Evolutionary conservation across 164 flowering plant genomes (phyloP).

Genomic region (Protea cynaroides): DNA sequence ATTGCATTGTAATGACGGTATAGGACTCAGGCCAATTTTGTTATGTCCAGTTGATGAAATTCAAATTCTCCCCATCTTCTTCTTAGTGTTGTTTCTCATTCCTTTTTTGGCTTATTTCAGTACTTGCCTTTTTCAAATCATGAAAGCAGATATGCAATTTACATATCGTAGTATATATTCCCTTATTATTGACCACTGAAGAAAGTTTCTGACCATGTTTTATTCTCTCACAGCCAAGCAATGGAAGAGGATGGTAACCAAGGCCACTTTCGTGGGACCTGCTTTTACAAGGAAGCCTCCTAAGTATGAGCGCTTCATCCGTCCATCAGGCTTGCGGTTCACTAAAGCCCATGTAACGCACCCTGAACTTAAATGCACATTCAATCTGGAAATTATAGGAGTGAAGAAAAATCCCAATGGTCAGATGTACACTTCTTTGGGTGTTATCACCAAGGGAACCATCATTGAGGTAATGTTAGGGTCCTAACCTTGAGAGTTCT

Average conservation of each 20-base stretch:
- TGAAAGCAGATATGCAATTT: neutral
- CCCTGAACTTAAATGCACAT: slow-evolving; percentile 94
- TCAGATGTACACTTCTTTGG: slow-evolving; percentile 90
- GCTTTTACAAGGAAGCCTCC: slow-evolving; percentile 96
- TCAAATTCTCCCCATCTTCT: too few species aligned
- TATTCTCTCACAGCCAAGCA: slow-evolving; percentile 70
- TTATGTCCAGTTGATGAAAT: too few species aligned
- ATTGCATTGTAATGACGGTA: neutral
- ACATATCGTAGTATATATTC: neutral
- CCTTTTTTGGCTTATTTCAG: neutral
- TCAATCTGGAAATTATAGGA: slow-evolving; percentile 91
- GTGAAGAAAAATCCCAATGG: slow-evolving; percentile 98
- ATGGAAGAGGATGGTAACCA: slow-evolving; percentile 98
- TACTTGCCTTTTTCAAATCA: too few species aligned
- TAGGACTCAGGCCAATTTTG: too few species aligned
- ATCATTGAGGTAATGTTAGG: slow-evolving; percentile 70
- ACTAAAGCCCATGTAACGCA: slow-evolving; percentile 95
- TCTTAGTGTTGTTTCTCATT: too few species aligned
- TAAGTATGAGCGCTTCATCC: slow-evolving; percentile 93
- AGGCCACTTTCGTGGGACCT: slow-evolving; percentile 91
- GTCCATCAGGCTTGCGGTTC: slow-evolving; percentile 85
- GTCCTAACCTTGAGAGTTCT: neutral
- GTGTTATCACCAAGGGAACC: slow-evolving; percentile 91
- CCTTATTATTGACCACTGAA: too few species aligned
- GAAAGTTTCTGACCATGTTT: neutral